Evolutionary conservation across 129 eudicot species (phyloP).

Genomic region (Dittrichia graveolens): DNA sequence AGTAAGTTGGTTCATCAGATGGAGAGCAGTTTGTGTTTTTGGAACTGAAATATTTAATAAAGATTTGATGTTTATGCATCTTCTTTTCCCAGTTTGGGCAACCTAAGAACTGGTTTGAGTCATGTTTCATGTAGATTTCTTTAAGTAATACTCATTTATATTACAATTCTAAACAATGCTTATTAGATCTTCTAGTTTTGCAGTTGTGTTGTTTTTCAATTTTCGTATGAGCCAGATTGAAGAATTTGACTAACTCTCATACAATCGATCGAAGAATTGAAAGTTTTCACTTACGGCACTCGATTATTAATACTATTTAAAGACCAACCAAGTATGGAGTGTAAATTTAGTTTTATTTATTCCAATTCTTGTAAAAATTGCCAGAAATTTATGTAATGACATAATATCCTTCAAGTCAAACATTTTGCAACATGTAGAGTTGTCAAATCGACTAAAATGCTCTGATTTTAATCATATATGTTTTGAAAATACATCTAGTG

Average conservation of each 20-base stretch:
- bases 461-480: too few relatives aligned
- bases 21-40: slow-evolving; percentile 15
- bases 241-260: not conserved
- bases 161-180: slow-evolving; percentile 26
- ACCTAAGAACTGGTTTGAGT: slow-evolving; percentile 19
- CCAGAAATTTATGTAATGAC: too few relatives aligned
- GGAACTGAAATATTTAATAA: slow-evolving; percentile 32
- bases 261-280: too few relatives aligned
- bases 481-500: too few relatives aligned
- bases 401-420: too few relatives aligned
- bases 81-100: slow-evolving; percentile 23
- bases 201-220: not conserved
- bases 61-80: slow-evolving; percentile 30
- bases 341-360: too few relatives aligned
- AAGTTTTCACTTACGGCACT: too few relatives aligned
- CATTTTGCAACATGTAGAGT: too few relatives aligned
- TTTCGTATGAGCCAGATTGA: not conserved
- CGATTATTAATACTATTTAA: too few relatives aligned
- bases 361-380: too few relatives aligned
- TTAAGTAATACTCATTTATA: slow-evolving; percentile 14
- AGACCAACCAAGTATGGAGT: too few relatives aligned
- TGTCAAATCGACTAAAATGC: too few relatives aligned
- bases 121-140: slow-evolving; percentile 25
- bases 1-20: slow-evolving; percentile 25
- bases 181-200: not conserved